phyloP scores from a whole-genome alignment of 306 rosid genomes.

The Gleditsia sinensis region DNA sequence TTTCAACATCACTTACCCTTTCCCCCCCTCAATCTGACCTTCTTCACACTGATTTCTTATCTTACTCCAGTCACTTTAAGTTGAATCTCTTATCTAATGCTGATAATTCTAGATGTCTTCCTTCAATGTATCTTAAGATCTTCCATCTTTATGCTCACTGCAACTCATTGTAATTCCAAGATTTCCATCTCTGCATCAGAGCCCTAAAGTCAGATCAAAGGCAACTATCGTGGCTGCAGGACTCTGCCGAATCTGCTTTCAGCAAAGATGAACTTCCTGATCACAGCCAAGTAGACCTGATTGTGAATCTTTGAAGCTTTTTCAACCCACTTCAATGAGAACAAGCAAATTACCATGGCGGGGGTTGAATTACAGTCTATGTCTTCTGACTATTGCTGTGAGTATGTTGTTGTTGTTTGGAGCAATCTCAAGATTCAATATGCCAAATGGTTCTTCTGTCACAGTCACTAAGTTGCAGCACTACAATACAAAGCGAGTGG shows the following conservation, averaged over 20 bases:
- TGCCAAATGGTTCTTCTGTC: conserved; percentile 33
- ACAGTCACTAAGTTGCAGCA: conserved; percentile 29
- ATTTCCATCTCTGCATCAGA: neutral
- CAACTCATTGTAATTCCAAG: neutral
- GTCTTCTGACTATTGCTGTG: conserved; percentile 42
- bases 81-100: conserved; percentile 20
- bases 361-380: conserved; percentile 43
- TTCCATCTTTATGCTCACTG: neutral
- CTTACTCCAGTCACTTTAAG: conserved; percentile 42
- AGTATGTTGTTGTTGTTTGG: conserved; percentile 45
- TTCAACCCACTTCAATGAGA: conserved; percentile 49
- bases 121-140: conserved; percentile 4
- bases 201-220: conserved; percentile 16
- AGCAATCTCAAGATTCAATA: conserved; percentile 49
- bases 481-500: conserved; percentile 13
- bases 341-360: conserved; percentile 43
- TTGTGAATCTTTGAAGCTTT: conserved; percentile 12
- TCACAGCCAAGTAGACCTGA: conserved; percentile 2
- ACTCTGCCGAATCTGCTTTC: no score
- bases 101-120: conserved; percentile 17
- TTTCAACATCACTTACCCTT: conserved; percentile 44
- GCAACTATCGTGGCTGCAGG: conserved; percentile 16
- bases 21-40: conserved; percentile 38
- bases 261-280: conserved; percentile 5
- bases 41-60: conserved; percentile 44